Base-by-base conservation (phyloP, 768 basidiomycete species). In the Lentinus tigrinus region DNA sequence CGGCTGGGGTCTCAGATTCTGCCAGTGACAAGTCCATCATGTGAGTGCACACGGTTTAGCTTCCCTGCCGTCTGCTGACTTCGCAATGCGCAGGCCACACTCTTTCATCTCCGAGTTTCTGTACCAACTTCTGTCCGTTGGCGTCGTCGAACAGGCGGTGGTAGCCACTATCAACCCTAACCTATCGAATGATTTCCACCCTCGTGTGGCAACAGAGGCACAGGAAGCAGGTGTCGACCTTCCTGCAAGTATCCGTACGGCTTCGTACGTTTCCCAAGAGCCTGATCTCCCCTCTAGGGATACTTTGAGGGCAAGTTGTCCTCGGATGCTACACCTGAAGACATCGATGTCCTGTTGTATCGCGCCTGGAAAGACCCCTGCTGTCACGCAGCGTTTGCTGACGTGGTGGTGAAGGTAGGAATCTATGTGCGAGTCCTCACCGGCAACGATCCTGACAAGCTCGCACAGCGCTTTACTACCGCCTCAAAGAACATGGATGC, bases 221-320 rank as follows among this genome's bases (percentile, higher is more conserved):
- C 79, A 81, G 47, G 89, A 89, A 58, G 73, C 74, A 55, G 80
- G 82, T n/a, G 63, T 74, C 23, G 84, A 87, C 31, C 70, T 89
- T 5, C 80, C 82, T 67, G 90, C 88, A 56, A 67, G 74, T 57
- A 26, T 3, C 16, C 37, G 48, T 26, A 37, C 28, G 27, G n/a
- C 54, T 28, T 28, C 8, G 9, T 24, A 3, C 43, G 9, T 23
- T 16, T 9, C 19, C 43, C 19, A 23, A 24, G 0, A 46, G n/a
- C n/a, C 21, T 46, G 13, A 46, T 23, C 50, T 47, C 9, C 36
- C 47, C 49, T 57, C n/a, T 61, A 85, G 85, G 50, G 74, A 6
- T 87, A 84, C 65, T 67, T 91, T 1, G 82, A 86, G 44, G 77
- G 77, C 7, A 87, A 81, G 66, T 68, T 91, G 28, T 76, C 76